Percentiles rank a stretch among this genome's conserved stretches.
Evolutionary conservation across 441 rosid genomes (phyloP).

Genomic region (Kokia cookei): DNA sequence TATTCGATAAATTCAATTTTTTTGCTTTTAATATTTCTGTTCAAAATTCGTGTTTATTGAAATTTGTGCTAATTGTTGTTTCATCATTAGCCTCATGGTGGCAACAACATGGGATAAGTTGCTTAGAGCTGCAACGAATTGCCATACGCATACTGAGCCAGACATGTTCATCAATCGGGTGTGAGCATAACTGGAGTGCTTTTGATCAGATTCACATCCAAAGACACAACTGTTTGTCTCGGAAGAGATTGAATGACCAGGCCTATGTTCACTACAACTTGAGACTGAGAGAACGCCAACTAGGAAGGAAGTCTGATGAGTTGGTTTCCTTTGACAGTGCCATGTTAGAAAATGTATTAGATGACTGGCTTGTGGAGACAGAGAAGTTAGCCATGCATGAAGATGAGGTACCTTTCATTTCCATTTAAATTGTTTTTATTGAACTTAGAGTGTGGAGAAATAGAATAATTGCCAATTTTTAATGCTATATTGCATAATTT

Average conservation of each 20-base stretch:
- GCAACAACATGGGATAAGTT: slow-evolving; percentile 76
- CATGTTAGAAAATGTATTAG: slow-evolving; percentile 43
- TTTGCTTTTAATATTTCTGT: neutral
- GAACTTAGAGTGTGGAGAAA: neutral
- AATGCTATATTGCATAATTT: slow-evolving; percentile 6
- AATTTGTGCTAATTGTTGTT: neutral
- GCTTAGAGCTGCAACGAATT: slow-evolving; percentile 80
- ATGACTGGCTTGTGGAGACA: slow-evolving; percentile 56
- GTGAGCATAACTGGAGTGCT: slow-evolving; percentile 65
- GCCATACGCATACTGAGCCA: slow-evolving; percentile 84
- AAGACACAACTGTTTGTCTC: slow-evolving; percentile 46
- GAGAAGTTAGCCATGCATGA: slow-evolving; percentile 36
- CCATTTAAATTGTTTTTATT: neutral
- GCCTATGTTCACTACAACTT: slow-evolving; percentile 66
- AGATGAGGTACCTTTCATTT: slow-evolving; percentile 49
- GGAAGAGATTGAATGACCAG: slow-evolving; percentile 50
- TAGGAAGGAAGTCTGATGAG: slow-evolving; percentile 30
- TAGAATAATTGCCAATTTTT: neutral
- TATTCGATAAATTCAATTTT: neutral
- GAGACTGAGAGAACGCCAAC: slow-evolving; percentile 48
- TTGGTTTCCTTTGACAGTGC: slow-evolving; percentile 41
- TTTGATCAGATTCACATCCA: slow-evolving; percentile 52
- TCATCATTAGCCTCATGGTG: slow-evolving; percentile 69
- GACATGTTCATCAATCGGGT: slow-evolving; percentile 74
- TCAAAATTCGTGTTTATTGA: slow-evolving; percentile 6